phyloP scores from a whole-genome alignment of 2,329 filamentous ascomycete species.

The Cryphonectria carpinicola region DNA sequence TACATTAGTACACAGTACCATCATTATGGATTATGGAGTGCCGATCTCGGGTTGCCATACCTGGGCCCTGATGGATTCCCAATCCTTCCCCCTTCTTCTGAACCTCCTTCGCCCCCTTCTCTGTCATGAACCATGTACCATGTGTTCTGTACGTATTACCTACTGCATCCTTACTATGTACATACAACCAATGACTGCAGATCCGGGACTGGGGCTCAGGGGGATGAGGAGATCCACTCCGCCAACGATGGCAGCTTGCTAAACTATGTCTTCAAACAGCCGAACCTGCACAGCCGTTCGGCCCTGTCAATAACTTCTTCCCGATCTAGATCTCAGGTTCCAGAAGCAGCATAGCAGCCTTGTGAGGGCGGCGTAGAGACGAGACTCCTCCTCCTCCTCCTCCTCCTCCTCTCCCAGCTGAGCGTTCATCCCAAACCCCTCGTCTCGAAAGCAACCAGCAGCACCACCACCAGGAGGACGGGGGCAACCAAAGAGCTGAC shows the following conservation, averaged over 20 bases:
- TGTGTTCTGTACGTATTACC: neutral
- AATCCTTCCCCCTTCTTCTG: neutral
- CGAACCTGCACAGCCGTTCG: neutral
- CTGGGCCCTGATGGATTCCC: neutral
- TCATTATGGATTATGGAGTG: neutral
- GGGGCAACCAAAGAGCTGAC: neutral
- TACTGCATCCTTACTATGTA: too few relatives aligned
- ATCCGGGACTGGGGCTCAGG: neutral
- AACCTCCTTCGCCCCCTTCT: neutral
- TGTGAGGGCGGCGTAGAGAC: neutral
- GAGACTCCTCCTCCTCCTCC: too few relatives aligned
- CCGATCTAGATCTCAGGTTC: neutral
- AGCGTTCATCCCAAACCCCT: neutral
- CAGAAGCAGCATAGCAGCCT: neutral
- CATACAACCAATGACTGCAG: neutral
- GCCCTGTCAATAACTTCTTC: neutral
- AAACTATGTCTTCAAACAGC: neutral
- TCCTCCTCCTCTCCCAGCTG: neutral
- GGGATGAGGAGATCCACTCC: neutral
- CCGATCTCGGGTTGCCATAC: slow-evolving; percentile 1
- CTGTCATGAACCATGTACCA: neutral
- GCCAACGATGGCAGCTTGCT: neutral
- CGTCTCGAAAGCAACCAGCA: neutral
- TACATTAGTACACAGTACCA: neutral
- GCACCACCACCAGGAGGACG: neutral